phyloP scores from a whole-genome alignment of 2,329 filamentous ascomycete species.

The Xylaria sp. region DNA sequence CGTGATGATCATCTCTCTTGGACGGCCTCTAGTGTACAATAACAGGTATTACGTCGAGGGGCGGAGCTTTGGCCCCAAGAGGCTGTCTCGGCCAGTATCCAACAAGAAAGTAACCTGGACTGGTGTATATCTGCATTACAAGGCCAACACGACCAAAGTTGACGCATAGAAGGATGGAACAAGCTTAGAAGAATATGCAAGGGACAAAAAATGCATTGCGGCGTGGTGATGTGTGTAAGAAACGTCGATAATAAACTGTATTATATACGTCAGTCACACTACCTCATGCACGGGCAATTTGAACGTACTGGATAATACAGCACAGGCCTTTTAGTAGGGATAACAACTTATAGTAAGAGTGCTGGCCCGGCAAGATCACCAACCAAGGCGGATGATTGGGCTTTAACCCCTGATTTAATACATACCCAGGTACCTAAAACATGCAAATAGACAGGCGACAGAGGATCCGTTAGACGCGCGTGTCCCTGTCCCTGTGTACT shows the following conservation, averaged over 20 bases:
- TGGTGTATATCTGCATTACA: background rate
- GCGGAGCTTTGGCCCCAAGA: conserved; percentile 14
- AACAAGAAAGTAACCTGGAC: background rate
- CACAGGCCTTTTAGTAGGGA: no score
- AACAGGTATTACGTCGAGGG: conserved; percentile 11
- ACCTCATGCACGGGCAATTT: background rate
- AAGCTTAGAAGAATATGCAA: conserved; percentile 31
- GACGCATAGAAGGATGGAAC: conserved; percentile 26
- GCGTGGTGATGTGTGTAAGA: conserved; percentile 5
- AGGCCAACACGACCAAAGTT: background rate
- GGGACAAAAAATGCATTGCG: conserved; percentile 19
- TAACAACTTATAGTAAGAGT: no score
- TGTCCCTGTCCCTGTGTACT: conserved; percentile 13
- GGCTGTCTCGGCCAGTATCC: conserved; percentile 6
- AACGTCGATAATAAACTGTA: background rate
- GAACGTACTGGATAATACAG: no score
- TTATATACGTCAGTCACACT: background rate
- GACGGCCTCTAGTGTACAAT: background rate
- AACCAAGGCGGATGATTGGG: no score
- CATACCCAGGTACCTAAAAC: no score
- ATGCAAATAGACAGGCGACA: background rate
- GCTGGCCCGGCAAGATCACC: no score
- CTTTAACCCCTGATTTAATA: no score
- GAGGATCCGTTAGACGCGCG: conserved; percentile 32
- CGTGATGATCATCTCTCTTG: conserved; percentile 13